Conservation (phyloP, 1,139 yeast species). For the Schwanniomyces etchellsii region DNA sequence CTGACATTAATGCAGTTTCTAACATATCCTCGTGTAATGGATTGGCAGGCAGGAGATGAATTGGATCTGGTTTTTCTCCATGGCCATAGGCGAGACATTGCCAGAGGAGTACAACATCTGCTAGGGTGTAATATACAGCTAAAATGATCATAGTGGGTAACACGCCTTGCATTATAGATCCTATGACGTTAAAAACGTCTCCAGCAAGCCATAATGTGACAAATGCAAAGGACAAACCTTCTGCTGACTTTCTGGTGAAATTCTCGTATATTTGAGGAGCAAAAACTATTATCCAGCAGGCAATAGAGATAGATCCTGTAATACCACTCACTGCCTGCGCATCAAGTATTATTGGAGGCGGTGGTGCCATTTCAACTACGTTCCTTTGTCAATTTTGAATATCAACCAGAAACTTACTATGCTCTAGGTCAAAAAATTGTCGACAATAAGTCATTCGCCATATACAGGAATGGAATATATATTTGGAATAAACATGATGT, state of each 20-base stretch:
- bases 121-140: conserved; percentile 87
- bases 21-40: conserved; percentile 70
- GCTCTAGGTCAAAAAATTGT: not conserved
- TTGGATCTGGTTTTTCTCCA: conserved; percentile 56
- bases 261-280: conserved; percentile 96
- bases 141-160: conserved; percentile 88
- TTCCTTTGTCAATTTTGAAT: not conserved
- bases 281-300: conserved; percentile 97
- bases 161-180: conserved; percentile 82
- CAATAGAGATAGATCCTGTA: conserved; percentile 86
- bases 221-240: conserved; percentile 78
- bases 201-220: conserved; percentile 86
- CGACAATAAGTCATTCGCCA: not conserved
- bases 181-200: conserved; percentile 85
- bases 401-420: not conserved
- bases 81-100: conserved; percentile 73
- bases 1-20: conserved; percentile 48
- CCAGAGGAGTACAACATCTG: conserved; percentile 75
- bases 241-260: conserved; percentile 74
- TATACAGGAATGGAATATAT: not conserved
- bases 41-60: conserved; percentile 85
- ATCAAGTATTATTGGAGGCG: conserved; percentile 63
- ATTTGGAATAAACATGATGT: not conserved
- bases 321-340: conserved; percentile 83
- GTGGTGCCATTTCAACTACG: conserved; percentile 38